Evolutionary conservation across 805 yeast species (phyloP).

Genomic region (Clavispora carvajalis): DNA sequence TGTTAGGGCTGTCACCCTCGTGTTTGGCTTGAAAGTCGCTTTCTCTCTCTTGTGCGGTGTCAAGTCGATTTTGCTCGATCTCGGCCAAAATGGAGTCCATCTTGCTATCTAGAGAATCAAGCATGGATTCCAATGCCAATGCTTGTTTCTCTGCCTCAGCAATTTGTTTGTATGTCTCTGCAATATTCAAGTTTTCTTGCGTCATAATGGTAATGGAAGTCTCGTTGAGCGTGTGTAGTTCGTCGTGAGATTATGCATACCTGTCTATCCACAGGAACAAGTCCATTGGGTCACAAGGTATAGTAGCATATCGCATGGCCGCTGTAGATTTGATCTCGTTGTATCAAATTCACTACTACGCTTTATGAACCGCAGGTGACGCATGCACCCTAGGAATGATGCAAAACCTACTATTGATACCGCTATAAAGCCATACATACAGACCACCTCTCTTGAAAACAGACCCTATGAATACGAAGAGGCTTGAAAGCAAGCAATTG

Average conservation of each 20-base stretch:
- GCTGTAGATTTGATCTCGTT: too few species aligned
- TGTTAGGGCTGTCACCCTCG: not conserved
- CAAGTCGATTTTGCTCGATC: constrained; percentile 26
- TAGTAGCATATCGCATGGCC: too few species aligned
- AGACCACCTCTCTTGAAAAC: too few species aligned
- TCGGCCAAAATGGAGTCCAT: constrained; percentile 54
- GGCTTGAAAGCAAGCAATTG: too few species aligned
- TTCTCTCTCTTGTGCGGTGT: not conserved
- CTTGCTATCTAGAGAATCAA: constrained; percentile 60
- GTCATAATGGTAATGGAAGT: constrained; percentile 18
- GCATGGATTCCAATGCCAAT: constrained; percentile 56
- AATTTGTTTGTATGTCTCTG: constrained; percentile 55
- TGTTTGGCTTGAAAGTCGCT: not conserved
- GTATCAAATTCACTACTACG: too few species aligned
- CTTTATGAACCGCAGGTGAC: not conserved
- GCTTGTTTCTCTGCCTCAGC: constrained; percentile 64
- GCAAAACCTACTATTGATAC: not conserved
- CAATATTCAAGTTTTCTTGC: constrained; percentile 35
- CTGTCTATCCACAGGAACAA: not conserved
- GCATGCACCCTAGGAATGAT: not conserved
- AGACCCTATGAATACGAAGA: too few species aligned
- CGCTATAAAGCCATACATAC: not conserved
- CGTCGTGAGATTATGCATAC: not conserved
- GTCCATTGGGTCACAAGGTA: not conserved
- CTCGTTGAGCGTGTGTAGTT: not conserved